Conservation (phyloP, 1,284 basidiomycete genomes). For the Tetrapyrgos nigripes region DNA sequence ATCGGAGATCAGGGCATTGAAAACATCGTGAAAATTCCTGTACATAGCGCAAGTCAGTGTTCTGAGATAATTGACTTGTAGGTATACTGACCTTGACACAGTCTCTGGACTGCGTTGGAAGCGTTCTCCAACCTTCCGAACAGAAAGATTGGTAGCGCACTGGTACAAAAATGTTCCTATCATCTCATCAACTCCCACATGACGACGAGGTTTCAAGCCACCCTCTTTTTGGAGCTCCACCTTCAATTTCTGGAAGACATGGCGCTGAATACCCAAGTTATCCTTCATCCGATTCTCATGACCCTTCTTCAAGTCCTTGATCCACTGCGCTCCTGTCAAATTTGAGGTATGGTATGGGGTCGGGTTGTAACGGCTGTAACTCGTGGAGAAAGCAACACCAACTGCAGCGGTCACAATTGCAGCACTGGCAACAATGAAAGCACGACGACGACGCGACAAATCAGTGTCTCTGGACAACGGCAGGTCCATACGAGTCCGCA, state of each 20-base stretch:
- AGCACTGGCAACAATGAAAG: no score
- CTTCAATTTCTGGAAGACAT: constrained; percentile 18
- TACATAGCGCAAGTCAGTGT: background rate
- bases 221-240: constrained; percentile 11
- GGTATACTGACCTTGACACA: constrained; percentile 15
- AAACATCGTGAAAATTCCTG: background rate
- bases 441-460: no score
- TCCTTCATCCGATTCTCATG: constrained; percentile 2
- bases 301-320: constrained; percentile 6
- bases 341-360: constrained; percentile 5
- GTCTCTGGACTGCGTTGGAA: background rate
- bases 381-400: no score
- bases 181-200: background rate
- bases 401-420: no score
- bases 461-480: no score
- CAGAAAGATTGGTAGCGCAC: background rate
- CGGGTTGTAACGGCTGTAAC: background rate
- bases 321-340: constrained; percentile 6
- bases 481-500: no score
- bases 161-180: background rate
- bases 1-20: background rate
- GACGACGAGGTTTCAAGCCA: constrained; percentile 13
- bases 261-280: constrained; percentile 12
- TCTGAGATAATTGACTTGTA: no score
- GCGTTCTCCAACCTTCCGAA: background rate